phyloP scores from a whole-genome alignment of 2,329 filamentous ascomycete species.

The Orbilia blumenaviensis region DNA sequence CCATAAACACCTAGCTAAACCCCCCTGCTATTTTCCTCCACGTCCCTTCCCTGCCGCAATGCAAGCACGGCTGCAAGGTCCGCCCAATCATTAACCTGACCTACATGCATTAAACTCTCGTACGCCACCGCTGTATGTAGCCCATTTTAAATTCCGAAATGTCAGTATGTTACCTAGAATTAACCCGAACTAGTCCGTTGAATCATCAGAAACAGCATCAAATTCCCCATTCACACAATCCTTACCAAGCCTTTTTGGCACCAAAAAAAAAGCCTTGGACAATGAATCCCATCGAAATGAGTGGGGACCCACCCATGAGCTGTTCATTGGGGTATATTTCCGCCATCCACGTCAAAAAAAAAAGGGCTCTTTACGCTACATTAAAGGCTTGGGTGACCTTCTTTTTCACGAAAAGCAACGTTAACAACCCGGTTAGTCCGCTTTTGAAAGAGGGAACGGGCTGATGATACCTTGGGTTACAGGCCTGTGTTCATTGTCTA shows the following conservation, averaged over 20 bases:
- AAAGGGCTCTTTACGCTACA: not conserved
- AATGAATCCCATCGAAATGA: not conserved
- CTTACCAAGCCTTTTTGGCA: not conserved
- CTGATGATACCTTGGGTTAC: conserved; percentile 12
- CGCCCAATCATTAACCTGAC: conserved; percentile 21
- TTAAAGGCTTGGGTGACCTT: not conserved
- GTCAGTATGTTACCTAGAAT: conserved; percentile 20
- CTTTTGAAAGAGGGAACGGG: not conserved
- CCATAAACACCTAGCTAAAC: too few relatives aligned
- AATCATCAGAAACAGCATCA: conserved; percentile 3
- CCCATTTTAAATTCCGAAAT: conserved; percentile 49
- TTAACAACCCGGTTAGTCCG: not conserved
- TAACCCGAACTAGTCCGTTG: conserved; percentile 11
- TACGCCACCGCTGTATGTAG: conserved; percentile 32
- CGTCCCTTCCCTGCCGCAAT: conserved; percentile 29
- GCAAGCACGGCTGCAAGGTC: conserved; percentile 42
- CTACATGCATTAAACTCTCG: conserved; percentile 27
- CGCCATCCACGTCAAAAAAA: conserved; percentile 31
- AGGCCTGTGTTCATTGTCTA: conserved; percentile 12
- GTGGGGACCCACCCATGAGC: not conserved
- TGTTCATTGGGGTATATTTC: conserved; percentile 44
- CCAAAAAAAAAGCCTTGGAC: not conserved
- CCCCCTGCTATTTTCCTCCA: conserved; percentile 15
- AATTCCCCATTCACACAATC: conserved; percentile 4
- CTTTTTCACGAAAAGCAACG: not conserved